Base-by-base conservation (phyloP, 2,329 filamentous ascomycete species). In the Beauveria sp. region DNA sequence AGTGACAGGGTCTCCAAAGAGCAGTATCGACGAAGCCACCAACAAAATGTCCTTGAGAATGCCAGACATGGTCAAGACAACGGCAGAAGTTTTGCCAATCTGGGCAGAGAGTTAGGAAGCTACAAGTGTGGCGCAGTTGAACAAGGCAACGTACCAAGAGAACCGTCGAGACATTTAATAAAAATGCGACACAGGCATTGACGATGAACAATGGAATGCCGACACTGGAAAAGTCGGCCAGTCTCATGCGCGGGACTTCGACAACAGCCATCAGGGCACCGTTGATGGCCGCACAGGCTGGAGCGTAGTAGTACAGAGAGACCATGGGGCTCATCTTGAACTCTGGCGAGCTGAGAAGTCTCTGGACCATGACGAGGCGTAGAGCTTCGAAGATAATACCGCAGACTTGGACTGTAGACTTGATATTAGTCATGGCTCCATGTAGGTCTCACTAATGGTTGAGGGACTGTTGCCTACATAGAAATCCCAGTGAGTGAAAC, bases 261-360 rank as follows among this genome's bases (percentile, higher is more conserved):
- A 88, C 87, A 71, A 90, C 77, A 38, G 93, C 77, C 62, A 89
- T 88, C 52, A 92, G 83, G 10, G 85, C 72, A 67, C 87, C 84
- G 79, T 95, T 95, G 86, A 95, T 93, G 72, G 85, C 77, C 49
- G 90, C 90, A 76, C 90, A 95, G 62, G 91, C 86, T 14, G 90
- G 90, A 2, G 91, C 91, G 69, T 93, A 95, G 81, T 95, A 95
- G 83, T 95, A 95, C 9, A 95, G 85, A 28, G 90, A 95, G 60
- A 95, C 90, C 31, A 95, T 80, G 20, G 90, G 90, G 74, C 95
- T 90, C 91, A 95, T 95, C 84, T 93, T 93, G 84, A 88, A 93
- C 76, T 93, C 90, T 54, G 88, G 82, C 49, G 88, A 90, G 79
- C 87, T 92, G 69, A 95, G 84, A 49, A 95, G 83, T 63, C 88